These are phyloP conservation scores for Aspergillus diversus DNA, from an alignment of 495 filamentous ascomycete species.

Conservation along the genomic window DNA sequence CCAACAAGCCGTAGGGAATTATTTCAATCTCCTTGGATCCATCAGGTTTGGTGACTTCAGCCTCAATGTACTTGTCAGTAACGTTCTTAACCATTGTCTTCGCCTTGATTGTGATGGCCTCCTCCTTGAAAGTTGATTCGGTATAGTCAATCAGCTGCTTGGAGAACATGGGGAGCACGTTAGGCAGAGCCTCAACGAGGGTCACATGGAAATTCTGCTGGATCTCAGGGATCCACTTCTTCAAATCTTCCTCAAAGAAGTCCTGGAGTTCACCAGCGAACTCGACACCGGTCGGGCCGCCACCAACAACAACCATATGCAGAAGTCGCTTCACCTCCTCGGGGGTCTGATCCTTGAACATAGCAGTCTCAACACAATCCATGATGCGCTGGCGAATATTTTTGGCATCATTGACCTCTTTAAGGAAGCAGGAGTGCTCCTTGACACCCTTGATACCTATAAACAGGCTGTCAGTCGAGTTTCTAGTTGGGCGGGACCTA, in stretches of 20 bases:
- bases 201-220: constrained; percentile 93
- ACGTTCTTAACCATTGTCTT: constrained; percentile 99
- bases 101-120: constrained; percentile 92
- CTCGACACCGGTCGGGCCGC: constrained; percentile 96
- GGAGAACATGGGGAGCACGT: constrained; percentile 97
- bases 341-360: constrained; percentile 93
- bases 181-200: constrained; percentile 96
- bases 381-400: constrained; percentile 97
- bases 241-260: constrained; percentile 96
- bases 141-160: constrained; percentile 99
- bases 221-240: constrained; percentile 97
- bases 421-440: constrained; percentile 96
- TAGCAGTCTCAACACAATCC: constrained; percentile 98
- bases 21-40: constrained; percentile 78
- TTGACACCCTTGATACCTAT: constrained; percentile 86
- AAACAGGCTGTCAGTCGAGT: constrained; percentile 13
- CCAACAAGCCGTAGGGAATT: constrained; percentile 93
- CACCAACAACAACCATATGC: constrained; percentile 99
- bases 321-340: constrained; percentile 92
- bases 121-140: constrained; percentile 97
- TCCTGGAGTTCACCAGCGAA: constrained; percentile 98
- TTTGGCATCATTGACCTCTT: constrained; percentile 96
- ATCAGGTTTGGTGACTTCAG: constrained; percentile 82
- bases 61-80: constrained; percentile 92
- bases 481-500: neutral